Conservation (phyloP, 208 protist genomes). For the Trichomonas gallinae region DNA sequence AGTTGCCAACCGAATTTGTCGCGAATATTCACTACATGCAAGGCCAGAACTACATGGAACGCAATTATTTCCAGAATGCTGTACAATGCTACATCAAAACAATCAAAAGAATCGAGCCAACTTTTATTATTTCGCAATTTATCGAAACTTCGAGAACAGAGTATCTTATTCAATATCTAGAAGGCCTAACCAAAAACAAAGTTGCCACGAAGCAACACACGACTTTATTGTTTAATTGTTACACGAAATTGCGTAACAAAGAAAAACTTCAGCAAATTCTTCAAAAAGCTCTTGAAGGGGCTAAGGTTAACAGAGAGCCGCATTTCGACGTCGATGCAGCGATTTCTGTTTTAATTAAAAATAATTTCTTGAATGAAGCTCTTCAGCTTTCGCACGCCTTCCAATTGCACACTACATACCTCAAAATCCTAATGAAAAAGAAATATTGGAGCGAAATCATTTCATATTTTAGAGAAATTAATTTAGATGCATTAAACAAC, state of each 20-base stretch:
- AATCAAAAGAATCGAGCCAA: background rate
- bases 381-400: background rate
- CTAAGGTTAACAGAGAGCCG: background rate
- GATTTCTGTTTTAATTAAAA: conserved; percentile 3
- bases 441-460: background rate
- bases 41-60: background rate
- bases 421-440: conserved; percentile 18
- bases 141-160: background rate
- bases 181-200: background rate
- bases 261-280: background rate
- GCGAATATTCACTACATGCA: background rate
- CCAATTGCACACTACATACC: background rate
- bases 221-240: conserved; percentile 27
- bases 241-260: background rate
- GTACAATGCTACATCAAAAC: conserved; percentile 22
- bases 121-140: conserved; percentile 24
- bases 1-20: background rate
- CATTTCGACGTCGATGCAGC: conserved; percentile 27
- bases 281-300: background rate
- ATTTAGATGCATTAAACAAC: too few relatives aligned
- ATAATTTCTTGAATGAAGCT: background rate
- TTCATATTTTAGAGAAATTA: background rate
- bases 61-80: conserved; percentile 1
- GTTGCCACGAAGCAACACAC: conserved; percentile 16
- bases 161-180: conserved; percentile 23